These are phyloP conservation scores for Lasiodiplodia citricola DNA, from an alignment of 2,329 filamentous ascomycete species.

Conservation along the genomic window DNA sequence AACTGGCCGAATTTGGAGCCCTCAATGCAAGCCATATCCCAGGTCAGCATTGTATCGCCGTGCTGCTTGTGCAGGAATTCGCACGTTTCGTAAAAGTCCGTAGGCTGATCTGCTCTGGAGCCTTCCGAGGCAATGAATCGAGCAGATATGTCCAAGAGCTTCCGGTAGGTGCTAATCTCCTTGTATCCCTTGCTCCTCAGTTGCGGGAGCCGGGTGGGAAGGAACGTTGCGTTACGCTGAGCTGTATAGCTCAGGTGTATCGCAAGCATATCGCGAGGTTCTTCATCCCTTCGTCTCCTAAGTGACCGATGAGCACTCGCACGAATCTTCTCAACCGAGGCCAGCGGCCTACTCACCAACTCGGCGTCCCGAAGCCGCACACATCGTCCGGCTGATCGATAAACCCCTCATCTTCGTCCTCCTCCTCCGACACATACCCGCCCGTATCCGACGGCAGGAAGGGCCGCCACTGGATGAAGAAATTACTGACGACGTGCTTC, in stretches of 20 bases:
- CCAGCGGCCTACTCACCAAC: background rate
- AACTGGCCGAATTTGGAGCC: constrained; percentile 8
- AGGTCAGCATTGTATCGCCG: constrained; percentile 14
- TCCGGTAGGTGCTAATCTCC: background rate
- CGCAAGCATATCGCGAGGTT: constrained; percentile 11
- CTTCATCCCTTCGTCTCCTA: constrained; percentile 8
- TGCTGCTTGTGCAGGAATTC: constrained; percentile 1
- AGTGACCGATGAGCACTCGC: background rate
- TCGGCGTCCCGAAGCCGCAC: constrained; percentile 17
- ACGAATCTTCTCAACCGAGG: background rate
- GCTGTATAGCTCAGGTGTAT: constrained; percentile 14
- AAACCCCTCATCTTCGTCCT: constrained; percentile 12
- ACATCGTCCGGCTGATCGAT: constrained; percentile 14
- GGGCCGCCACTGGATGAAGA: constrained; percentile 14
- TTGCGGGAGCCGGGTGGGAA: background rate
- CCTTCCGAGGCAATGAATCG: background rate
- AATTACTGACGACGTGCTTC: constrained; percentile 19
- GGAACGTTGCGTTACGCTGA: constrained; percentile 1
- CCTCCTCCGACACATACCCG: background rate
- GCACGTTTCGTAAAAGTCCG: constrained; percentile 13
- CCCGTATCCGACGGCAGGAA: constrained; percentile 8
- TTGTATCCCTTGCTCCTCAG: constrained; percentile 8
- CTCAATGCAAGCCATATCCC: constrained; percentile 5
- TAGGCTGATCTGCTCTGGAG: background rate
- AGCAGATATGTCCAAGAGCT: background rate